Evolutionary conservation across 495 filamentous ascomycete genomes (phyloP).

Genomic region (Aspergillus cavernicola): DNA sequence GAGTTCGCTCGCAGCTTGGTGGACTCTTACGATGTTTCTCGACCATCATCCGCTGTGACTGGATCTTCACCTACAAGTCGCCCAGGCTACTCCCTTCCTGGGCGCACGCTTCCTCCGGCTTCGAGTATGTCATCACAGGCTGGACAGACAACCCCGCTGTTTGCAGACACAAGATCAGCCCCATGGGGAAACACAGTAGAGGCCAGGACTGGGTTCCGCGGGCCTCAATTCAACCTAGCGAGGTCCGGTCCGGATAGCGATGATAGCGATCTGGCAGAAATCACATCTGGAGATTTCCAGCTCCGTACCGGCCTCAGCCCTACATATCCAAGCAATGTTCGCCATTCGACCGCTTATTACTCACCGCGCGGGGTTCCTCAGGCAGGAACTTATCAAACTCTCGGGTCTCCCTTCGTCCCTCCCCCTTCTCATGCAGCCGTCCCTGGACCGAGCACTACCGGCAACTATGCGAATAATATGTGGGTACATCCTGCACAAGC

Average conservation of each 20-base stretch:
- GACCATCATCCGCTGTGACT: conserved; percentile 6
- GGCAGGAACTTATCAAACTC: neutral
- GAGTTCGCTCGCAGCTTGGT: conserved; percentile 45
- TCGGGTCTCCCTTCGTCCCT: neutral
- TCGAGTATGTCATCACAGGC: neutral
- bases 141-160: neutral
- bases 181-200: neutral
- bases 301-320: neutral
- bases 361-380: neutral
- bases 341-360: neutral
- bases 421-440: neutral
- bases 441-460: neutral
- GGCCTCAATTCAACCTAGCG: neutral
- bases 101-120: neutral
- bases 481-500: conserved; percentile 14
- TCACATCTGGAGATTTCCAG: conserved; percentile 17
- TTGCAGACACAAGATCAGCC: neutral
- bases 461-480: neutral
- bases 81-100: conserved; percentile 2
- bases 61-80: conserved; percentile 8
- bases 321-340: neutral
- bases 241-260: conserved; percentile 17
- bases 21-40: conserved; percentile 12
- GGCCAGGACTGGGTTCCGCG: neutral
- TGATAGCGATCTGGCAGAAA: conserved; percentile 31